A percentile compares a stretch with the other conserved stretches of the same genome.
phyloP scores from a whole-genome alignment of 441 rosid genomes.

The Adansonia grandidieri region DNA sequence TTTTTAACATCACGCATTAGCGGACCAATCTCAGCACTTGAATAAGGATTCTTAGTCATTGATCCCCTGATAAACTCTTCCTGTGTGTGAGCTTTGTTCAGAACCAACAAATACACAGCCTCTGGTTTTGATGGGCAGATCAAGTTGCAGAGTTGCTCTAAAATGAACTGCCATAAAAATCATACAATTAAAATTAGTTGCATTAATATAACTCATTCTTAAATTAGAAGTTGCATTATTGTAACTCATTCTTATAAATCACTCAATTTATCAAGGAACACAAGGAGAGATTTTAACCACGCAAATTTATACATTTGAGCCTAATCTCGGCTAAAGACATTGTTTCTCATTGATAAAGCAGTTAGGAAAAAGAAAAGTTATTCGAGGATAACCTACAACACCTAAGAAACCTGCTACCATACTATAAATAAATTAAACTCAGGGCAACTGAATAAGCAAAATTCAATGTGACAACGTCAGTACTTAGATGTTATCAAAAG shows the following conservation, averaged over 20 bases:
- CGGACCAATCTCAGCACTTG: constrained; percentile 99
- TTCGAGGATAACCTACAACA: not conserved
- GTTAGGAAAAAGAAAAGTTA: not conserved
- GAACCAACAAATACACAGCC: constrained; percentile 80
- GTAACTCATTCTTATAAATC: not conserved
- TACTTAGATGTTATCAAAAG: not conserved
- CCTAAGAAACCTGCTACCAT: not conserved
- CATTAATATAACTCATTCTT: not conserved
- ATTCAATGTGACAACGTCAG: not conserved
- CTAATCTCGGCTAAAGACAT: not conserved
- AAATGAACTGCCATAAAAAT: constrained; percentile 74
- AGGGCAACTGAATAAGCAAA: not conserved
- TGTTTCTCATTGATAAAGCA: not conserved
- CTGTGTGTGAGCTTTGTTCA: constrained; percentile 98
- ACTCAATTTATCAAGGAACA: not conserved
- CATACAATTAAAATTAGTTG: constrained; percentile 39
- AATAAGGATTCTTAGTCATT: constrained; percentile 99
- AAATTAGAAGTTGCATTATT: constrained; percentile 23
- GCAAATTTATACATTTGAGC: not conserved
- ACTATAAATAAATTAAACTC: not conserved
- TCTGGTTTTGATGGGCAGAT: constrained; percentile 99
- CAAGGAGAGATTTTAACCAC: not conserved
- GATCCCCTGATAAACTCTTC: constrained; percentile 99
- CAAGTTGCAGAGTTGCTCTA: constrained; percentile 99
- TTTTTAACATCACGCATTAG: constrained; percentile 99